Evolutionary conservation across 176 grass and related monocot genomes (phyloP), one percentile per base, ranked within the genome.

Genomic region (Carex cristatella): DNA sequence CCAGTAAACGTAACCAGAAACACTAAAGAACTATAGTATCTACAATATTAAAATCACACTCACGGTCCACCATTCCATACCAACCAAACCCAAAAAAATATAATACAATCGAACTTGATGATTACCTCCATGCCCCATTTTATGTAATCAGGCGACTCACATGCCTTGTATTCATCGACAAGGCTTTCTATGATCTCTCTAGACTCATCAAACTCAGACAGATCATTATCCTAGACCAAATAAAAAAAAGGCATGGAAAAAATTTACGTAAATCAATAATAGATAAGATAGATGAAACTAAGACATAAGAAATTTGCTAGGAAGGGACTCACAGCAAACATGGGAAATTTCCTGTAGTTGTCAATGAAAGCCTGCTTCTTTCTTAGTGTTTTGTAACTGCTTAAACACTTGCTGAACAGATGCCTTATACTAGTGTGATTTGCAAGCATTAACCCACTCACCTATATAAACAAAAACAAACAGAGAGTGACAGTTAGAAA

Each of bases 71-170:
- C 57, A 58, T 6, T 83, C 59, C 64, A 86, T 79, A 12, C 28
- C 74, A 27, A 23, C 49, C 69, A 18, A 67, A 18, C 38, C 65
- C 65, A 27, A 27, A 40, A 81, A 11, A 53, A 46, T 14, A 86
- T 27, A 58, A 33, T 62, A 0, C 63, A 84, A 69, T 62, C 79
- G 33, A 19, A 86, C 38, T 40, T 12, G 32, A 79, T 69, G 60
- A n/a, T 80, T 92, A 99, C 96, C 90, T 99, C 91, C 96, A 99
- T 95, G 84, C 96, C 96, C 96, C 96, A 99, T 89, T 99, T 99
- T 32, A 99, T 99, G 67, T 99, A 95, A 79, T 99, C 96, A 84
- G 96, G 93, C 19, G 96, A 99, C 70, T 99, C 96, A 1, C 93
- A 95, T 23, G 96, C 96, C 85, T 99, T 99, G 88, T 99, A 99